Evolutionary conservation across 257 asterid genomes (phyloP).

Genomic region (Solanum verrucosum): DNA sequence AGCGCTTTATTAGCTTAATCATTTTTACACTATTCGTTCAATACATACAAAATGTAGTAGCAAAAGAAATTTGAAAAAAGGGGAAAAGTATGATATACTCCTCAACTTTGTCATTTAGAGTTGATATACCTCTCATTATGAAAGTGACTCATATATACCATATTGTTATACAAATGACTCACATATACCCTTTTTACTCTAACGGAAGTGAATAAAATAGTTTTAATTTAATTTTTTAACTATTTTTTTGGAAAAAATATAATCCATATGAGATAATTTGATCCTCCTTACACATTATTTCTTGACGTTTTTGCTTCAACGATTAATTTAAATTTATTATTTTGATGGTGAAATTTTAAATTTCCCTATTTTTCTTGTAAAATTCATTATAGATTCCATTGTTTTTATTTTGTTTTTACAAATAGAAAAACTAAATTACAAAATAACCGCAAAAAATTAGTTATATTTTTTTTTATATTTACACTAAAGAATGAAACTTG

Average conservation of each 20-base stretch:
- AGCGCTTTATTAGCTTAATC: background rate
- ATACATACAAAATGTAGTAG: background rate
- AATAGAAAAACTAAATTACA: background rate
- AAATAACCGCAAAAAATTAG: background rate
- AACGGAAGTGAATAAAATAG: background rate
- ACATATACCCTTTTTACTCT: background rate
- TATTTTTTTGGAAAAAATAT: background rate
- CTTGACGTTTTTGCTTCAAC: background rate
- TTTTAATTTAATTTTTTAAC: no score
- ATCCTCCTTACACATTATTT: background rate
- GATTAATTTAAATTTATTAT: no score
- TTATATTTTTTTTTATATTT: no score
- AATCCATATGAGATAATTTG: background rate
- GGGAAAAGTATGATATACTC: background rate
- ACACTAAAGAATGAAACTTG: background rate
- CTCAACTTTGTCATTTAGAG: background rate
- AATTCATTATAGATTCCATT: background rate
- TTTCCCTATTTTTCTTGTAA: background rate
- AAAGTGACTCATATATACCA: background rate
- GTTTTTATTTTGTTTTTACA: no score
- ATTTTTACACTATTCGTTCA: background rate
- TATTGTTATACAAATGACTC: background rate
- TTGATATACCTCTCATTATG: background rate
- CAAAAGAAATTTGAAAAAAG: background rate
- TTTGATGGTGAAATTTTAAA: no score